Evolutionary conservation across 129 eudicot genomes (phyloP), one percentile per base, ranked within the genome.

Genomic region (Solidago caesia): DNA sequence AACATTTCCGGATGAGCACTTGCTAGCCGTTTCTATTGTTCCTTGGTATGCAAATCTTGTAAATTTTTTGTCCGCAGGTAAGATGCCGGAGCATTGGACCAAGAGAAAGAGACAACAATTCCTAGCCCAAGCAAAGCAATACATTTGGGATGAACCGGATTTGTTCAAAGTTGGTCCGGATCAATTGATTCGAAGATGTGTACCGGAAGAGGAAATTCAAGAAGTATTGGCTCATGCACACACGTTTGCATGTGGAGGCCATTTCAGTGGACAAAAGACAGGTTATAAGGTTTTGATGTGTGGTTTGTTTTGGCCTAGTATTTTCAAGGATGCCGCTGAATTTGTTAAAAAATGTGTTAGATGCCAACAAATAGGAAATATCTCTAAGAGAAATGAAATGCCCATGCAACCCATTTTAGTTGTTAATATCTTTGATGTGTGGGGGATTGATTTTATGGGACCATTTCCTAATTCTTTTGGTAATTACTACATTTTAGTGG

Each of bases 251-350:
- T 42, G 51, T 42, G 49, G 69, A 5, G 69, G 49, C 2, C 69
- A 64, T 2, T 64, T 64, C 21, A 42, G 69, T 16, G 64, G 6
- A 0, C n/a, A 15, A 4, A 58, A 58, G 8, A 58, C 39, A 4
- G 29, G 64, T 1, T 48, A 64, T 12, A 13, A 43, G 48, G 44
- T 64, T 13, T 6, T 64, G 0, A 6, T 8, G 11, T 9, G 48
- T 8, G 69, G 69, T 8, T 64, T 64, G 4, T 64, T 64, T 39
- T 64, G 49, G 69, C 69, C 69, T 13, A 33, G 48, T 4, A 39
- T 64, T 2, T 64, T 64, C 13, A 64, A 41, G 7, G 69, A 64
- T 39, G 69, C 26, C 9, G 5, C n/a, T 3, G 4, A 8, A 15
- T 59, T 21, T 59, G 64, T 25, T 6, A 59, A 59, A 59, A 25